These are phyloP conservation scores for Solanum gracilifrons DNA, from an alignment of 257 asterid species.

Conservation along the genomic window DNA sequence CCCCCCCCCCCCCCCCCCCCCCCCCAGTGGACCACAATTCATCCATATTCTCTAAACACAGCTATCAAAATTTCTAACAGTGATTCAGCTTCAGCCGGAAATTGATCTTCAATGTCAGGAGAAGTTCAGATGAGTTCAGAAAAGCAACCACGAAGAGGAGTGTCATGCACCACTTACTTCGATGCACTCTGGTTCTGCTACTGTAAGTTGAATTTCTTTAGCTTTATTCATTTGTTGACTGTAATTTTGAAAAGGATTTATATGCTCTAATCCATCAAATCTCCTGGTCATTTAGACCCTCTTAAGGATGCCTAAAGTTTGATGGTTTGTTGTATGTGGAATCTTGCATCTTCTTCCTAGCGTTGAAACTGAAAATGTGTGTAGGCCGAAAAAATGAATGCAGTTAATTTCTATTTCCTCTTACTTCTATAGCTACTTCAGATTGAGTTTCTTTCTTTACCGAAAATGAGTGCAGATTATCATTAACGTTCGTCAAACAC, in stretches of 20 bases:
- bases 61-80: background rate
- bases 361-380: background rate
- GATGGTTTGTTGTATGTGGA: background rate
- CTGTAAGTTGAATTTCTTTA: conserved; percentile 28
- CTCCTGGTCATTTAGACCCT: background rate
- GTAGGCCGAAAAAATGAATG: background rate
- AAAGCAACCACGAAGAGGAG: conserved; percentile 10
- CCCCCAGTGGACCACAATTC: background rate
- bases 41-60: background rate
- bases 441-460: background rate
- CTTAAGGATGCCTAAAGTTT: background rate
- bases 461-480: background rate
- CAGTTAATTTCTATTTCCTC: background rate
- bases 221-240: background rate
- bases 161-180: conserved; percentile 56
- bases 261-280: background rate
- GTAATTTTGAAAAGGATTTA: background rate
- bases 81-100: background rate
- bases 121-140: background rate
- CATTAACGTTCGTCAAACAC: background rate
- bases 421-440: background rate
- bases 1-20: no score
- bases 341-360: background rate
- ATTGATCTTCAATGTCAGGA: background rate
- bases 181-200: conserved; percentile 92